Percentiles rank a stretch among this genome's conserved stretches.
These are phyloP conservation scores for Lasiodiplodia sp. DNA, from an alignment of 2,329 filamentous ascomycete species.

Conservation along the genomic window DNA sequence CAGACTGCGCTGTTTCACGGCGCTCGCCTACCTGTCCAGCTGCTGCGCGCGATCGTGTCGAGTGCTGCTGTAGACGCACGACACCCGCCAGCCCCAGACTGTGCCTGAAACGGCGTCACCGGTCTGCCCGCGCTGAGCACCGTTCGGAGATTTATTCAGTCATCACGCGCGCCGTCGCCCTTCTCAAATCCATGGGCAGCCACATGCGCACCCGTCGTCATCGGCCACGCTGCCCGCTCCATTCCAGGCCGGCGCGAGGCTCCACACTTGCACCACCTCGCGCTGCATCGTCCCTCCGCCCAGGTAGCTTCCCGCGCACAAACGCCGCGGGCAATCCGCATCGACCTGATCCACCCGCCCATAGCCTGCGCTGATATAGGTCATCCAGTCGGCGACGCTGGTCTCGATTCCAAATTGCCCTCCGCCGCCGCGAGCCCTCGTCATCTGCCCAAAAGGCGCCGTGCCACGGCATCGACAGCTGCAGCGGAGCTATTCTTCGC, in stretches of 20 bases:
- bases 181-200: constrained; percentile 20
- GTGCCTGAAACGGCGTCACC: constrained; percentile 24
- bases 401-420: constrained; percentile 26
- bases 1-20: constrained; percentile 20
- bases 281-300: constrained; percentile 20
- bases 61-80: constrained; percentile 2
- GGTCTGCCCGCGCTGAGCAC: background rate
- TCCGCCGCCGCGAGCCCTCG: background rate
- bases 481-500: constrained; percentile 8
- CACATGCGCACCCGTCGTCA: constrained; percentile 23
- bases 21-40: constrained; percentile 19
- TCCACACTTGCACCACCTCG: constrained; percentile 20
- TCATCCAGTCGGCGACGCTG: constrained; percentile 11
- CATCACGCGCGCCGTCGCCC: constrained; percentile 9
- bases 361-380: constrained; percentile 26
- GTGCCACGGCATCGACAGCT: background rate
- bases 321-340: constrained; percentile 2
- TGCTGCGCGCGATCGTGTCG: constrained; percentile 8
- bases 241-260: constrained; percentile 5
- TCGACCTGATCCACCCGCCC: constrained; percentile 8
- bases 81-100: constrained; percentile 8
- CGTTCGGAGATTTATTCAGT: constrained; percentile 12
- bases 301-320: constrained; percentile 21
- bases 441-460: constrained; percentile 9
- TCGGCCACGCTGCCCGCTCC: constrained; percentile 8